Evolutionary conservation across 208 protist species (phyloP).

Genomic region (Herpetomonas tarakana): DNA sequence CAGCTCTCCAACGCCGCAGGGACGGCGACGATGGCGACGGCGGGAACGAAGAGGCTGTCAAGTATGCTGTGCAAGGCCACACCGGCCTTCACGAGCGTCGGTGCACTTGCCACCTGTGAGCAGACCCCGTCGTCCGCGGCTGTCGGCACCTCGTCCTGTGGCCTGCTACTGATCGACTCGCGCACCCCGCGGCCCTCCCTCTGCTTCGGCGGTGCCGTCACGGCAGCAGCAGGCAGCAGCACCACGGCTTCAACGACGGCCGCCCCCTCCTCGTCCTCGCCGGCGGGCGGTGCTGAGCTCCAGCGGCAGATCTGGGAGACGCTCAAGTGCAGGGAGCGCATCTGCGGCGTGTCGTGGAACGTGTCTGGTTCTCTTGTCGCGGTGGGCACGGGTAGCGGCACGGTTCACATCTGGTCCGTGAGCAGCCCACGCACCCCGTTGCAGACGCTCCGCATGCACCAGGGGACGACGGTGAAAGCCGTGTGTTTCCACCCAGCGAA

Average conservation of each 20-base stretch:
- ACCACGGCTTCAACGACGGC: conserved; percentile 20
- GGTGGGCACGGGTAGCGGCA: conserved; percentile 48
- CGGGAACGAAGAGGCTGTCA: neutral
- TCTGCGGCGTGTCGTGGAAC: conserved; percentile 70
- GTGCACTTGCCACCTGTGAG: conserved; percentile 43
- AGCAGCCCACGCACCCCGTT: conserved; percentile 34
- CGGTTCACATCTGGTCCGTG: conserved; percentile 65
- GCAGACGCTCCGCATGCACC: conserved; percentile 28
- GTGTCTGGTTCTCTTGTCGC: conserved; percentile 59
- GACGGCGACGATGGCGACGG: conserved; percentile 7
- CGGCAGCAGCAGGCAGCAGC: conserved; percentile 25
- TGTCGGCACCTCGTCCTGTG: conserved; percentile 46
- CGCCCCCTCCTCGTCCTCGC: neutral
- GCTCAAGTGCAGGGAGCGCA: conserved; percentile 31
- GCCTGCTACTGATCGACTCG: conserved; percentile 58
- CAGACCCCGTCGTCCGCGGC: conserved; percentile 52
- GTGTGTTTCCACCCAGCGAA: conserved; percentile 66
- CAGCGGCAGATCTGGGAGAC: neutral
- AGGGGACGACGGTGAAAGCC: conserved; percentile 46
- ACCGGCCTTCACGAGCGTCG: conserved; percentile 37
- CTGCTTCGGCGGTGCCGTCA: conserved; percentile 19
- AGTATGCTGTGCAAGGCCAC: too few relatives aligned
- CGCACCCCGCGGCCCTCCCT: conserved; percentile 25
- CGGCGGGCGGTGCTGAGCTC: neutral
- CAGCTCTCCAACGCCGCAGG: conserved; percentile 5